Base-by-base conservation (phyloP, 805 yeast genomes). In the Kregervanrija pseudodelftensis region DNA sequence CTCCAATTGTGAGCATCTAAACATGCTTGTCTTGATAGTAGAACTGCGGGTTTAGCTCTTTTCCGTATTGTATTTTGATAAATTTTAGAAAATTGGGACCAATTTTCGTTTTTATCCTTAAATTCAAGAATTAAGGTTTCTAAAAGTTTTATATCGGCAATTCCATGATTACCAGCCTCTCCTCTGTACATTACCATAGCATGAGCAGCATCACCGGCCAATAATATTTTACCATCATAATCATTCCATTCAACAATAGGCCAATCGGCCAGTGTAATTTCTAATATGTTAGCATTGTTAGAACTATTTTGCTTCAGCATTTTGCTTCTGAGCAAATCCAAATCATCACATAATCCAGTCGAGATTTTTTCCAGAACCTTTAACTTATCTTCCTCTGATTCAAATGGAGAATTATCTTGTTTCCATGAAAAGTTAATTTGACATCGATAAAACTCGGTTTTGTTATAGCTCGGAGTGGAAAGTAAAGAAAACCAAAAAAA, bases 141-240 rank as follows among this genome's bases (percentile, higher is more conserved):
- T 8, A 52, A 40, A 22, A 49, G 40, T 33, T 46, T 50, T 10
- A 50, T 42, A 44, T 52, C 56, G 14, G 53, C 50, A 37, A 52
- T 51, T 2, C 53, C 56, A 41, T 52, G 56, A 33, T 52, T 52
- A 14, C 49, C 52, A 5, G 53, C 53, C 37, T 53, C 56, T 8
- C 56, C 56, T 14, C 54, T 39, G 37, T 46, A 51, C 56, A 51
- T 51, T 30, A 65, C 58, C 45, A 65, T 65, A 11, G 68, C 66
- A 44, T 65, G 69, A 31, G 59, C 55, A 1, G 69, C 58, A 45
- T 66, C 69, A 2, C 70, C 69, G 40, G 65, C 51, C 32, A 66
- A 49, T 12, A 59, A 51, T 16, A 62, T 53, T 15, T 56, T 56
- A 7, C 61, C 64, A 4, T 15, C 38, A 35, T 34, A 32, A 33